These are phyloP conservation scores for Komagataella ulmi DNA, from an alignment of 805 yeast species.

Conservation along the genomic window DNA sequence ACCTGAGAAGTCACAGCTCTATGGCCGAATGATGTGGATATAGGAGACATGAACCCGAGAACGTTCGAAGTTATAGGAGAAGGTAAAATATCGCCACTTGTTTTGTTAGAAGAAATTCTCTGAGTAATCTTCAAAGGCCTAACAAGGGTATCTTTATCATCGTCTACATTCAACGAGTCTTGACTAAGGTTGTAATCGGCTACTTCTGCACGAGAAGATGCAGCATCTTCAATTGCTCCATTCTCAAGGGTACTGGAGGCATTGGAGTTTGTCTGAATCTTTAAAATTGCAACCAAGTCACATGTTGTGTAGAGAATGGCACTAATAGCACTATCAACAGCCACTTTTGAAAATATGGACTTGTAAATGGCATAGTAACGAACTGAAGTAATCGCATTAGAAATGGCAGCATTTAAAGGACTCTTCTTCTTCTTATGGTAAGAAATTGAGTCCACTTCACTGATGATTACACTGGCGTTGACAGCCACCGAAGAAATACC, in stretches of 20 bases:
- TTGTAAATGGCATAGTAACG: conserved; percentile 59
- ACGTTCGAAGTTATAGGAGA: neutral
- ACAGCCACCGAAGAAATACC: conserved; percentile 36
- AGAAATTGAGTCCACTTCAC: conserved; percentile 10
- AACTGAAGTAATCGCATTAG: conserved; percentile 65
- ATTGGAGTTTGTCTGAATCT: conserved; percentile 16
- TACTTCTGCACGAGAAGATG: neutral
- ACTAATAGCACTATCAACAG: conserved; percentile 63
- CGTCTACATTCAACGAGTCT: conserved; percentile 1
- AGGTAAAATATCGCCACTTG: neutral
- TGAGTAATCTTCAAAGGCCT: conserved; percentile 61
- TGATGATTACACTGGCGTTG: conserved; percentile 13
- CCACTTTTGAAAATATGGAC: conserved; percentile 51
- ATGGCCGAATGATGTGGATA: neutral
- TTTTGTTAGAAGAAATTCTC: conserved; percentile 14
- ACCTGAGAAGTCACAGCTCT: neutral
- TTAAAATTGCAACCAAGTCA: conserved; percentile 43
- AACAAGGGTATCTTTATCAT: conserved; percentile 28
- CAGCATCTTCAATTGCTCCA: neutral
- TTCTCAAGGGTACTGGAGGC: conserved; percentile 4
- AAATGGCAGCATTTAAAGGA: conserved; percentile 48
- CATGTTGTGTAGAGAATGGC: conserved; percentile 60
- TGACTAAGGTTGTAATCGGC: neutral
- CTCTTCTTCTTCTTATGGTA: conserved; percentile 24
- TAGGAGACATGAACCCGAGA: neutral